Conservation (phyloP, 2,329 filamentous ascomycete genomes). For the Colletotrichum tamarilloi region DNA sequence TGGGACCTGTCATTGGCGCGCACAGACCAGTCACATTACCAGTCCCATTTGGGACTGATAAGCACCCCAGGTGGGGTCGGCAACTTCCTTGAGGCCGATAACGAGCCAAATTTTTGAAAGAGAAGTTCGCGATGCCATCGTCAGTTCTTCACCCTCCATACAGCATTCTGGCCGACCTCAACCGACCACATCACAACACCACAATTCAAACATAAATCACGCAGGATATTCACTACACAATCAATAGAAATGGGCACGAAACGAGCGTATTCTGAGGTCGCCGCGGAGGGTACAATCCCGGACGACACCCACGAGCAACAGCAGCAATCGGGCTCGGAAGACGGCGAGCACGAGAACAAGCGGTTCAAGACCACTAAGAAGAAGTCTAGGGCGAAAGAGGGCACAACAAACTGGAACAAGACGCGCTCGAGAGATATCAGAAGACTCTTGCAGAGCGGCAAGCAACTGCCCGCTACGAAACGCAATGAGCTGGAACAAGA, state of each 20-base stretch:
- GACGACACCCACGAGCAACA: slow-evolving; percentile 20
- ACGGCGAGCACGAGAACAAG: slow-evolving; percentile 43
- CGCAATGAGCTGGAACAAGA: slow-evolving; percentile 78
- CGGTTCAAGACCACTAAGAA: slow-evolving; percentile 49
- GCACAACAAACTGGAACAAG: slow-evolving; percentile 71
- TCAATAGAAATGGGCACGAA: slow-evolving; percentile 42
- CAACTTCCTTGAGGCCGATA: slow-evolving; percentile 28
- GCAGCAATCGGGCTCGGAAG: slow-evolving; percentile 33
- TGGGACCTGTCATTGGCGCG: slow-evolving; percentile 28
- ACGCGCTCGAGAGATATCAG: slow-evolving; percentile 78
- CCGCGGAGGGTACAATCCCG: slow-evolving; percentile 11
- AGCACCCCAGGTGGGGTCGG: slow-evolving; percentile 19
- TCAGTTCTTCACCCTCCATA: background rate
- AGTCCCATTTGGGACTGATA: slow-evolving; percentile 25
- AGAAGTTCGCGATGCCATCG: slow-evolving; percentile 18
- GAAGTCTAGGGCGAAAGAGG: slow-evolving; percentile 56
- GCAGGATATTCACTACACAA: no score
- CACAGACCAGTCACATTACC: background rate
- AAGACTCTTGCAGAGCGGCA: slow-evolving; percentile 70
- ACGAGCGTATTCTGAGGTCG: slow-evolving; percentile 41
- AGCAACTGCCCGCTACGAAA: slow-evolving; percentile 75
- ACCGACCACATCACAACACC: background rate
- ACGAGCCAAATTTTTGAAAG: slow-evolving; percentile 39
- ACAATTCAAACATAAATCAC: no score
- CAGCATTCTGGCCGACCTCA: background rate